Conservation (phyloP, 495 filamentous ascomycete species). For the Neurospora africana region DNA sequence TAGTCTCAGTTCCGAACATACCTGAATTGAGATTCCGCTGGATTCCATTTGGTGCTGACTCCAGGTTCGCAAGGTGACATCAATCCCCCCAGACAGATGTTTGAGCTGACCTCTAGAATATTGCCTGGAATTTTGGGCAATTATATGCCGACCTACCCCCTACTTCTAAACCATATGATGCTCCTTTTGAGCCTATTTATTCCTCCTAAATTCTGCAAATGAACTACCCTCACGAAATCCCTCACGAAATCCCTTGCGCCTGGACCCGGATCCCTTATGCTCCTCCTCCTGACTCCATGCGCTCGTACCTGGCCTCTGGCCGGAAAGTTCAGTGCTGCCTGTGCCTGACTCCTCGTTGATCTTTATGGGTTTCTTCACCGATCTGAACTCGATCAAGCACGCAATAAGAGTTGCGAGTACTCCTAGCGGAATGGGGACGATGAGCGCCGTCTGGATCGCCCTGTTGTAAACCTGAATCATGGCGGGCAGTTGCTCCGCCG, state of each 20-base stretch:
- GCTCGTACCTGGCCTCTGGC: not conserved
- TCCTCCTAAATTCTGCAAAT: not conserved
- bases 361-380: constrained; percentile 23
- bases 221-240: not conserved
- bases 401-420: constrained; percentile 26
- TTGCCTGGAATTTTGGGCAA: not conserved
- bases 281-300: not conserved
- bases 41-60: not conserved
- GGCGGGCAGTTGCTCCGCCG: constrained; percentile 16
- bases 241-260: not conserved
- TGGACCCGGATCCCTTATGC: not conserved
- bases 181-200: not conserved
- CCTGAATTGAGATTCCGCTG: not conserved
- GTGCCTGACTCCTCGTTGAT: not conserved
- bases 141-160: not conserved
- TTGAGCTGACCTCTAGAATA: not conserved
- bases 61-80: not conserved
- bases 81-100: not conserved
- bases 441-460: constrained; percentile 21
- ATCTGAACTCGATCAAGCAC: constrained; percentile 41
- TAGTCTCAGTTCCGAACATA: not conserved
- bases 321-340: not conserved
- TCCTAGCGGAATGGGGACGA: constrained; percentile 25
- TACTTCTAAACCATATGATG: not conserved
- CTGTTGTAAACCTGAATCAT: constrained; percentile 22